Evolutionary conservation across 2,329 filamentous ascomycete species (phyloP).

Genomic region (Metarhizium rileyi): DNA sequence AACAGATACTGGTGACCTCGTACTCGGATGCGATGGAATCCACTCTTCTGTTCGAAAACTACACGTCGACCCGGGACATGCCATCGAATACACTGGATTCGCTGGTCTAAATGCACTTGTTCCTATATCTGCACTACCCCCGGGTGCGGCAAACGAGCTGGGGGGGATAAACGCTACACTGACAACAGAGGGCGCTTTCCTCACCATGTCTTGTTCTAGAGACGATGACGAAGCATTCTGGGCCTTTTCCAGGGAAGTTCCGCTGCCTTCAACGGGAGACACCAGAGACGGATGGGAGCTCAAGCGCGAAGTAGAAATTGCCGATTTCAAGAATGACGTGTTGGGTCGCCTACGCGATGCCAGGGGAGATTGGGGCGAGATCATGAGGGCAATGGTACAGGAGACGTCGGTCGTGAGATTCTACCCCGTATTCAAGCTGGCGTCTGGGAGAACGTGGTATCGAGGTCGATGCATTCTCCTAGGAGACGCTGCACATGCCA

Average conservation of each 20-base stretch:
- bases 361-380: slow-evolving; percentile 17
- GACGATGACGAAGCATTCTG: slow-evolving; percentile 18
- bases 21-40: slow-evolving; percentile 41
- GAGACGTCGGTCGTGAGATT: slow-evolving; percentile 18
- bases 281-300: slow-evolving; percentile 5
- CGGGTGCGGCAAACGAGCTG: slow-evolving; percentile 6
- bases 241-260: slow-evolving; percentile 20
- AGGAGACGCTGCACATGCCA: slow-evolving; percentile 46
- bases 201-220: slow-evolving; percentile 14
- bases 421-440: slow-evolving; percentile 23
- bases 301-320: slow-evolving; percentile 1
- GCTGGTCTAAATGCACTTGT: slow-evolving; percentile 13
- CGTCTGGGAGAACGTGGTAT: slow-evolving; percentile 20
- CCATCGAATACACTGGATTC: slow-evolving; percentile 22
- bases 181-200: slow-evolving; percentile 19
- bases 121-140: slow-evolving; percentile 11
- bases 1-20: slow-evolving; percentile 25
- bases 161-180: slow-evolving; percentile 18
- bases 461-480: slow-evolving; percentile 34
- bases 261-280: slow-evolving; percentile 14
- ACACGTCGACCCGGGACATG: slow-evolving; percentile 14
- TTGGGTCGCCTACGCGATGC: slow-evolving; percentile 13
- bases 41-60: slow-evolving; percentile 23
- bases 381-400: slow-evolving; percentile 10
- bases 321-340: slow-evolving; percentile 19